Conservation (phyloP, 192 early-diverging fungal species). For the Entrophospora sp. region DNA sequence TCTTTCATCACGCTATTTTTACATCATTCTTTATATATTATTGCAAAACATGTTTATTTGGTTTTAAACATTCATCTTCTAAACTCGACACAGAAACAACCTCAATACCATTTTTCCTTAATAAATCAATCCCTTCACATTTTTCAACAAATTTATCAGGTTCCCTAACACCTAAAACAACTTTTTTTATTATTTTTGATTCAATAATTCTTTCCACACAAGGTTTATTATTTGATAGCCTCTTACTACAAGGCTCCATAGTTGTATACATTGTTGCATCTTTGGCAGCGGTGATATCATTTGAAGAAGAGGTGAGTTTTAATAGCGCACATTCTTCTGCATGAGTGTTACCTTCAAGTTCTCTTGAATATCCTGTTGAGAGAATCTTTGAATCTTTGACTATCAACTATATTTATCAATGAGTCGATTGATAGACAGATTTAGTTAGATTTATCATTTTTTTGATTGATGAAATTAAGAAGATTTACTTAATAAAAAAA, state of each 20-base stretch:
- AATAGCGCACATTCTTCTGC: constrained; percentile 83
- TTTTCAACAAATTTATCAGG: constrained; percentile 79
- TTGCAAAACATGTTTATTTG: no score
- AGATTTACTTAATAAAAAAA: no score
- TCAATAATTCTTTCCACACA: constrained; percentile 73
- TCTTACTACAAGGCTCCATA: constrained; percentile 90
- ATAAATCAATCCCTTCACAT: constrained; percentile 61
- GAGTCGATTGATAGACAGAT: no score
- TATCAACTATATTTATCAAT: constrained; percentile 17
- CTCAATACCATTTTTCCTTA: constrained; percentile 62
- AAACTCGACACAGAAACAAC: constrained; percentile 65
- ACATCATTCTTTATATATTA: no score
- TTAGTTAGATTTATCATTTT: no score
- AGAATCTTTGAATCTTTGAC: constrained; percentile 48
- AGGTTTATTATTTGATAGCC: constrained; percentile 60
- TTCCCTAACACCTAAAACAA: constrained; percentile 84
- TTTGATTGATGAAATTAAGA: no score
- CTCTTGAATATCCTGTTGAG: constrained; percentile 81
- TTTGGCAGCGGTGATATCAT: constrained; percentile 9
- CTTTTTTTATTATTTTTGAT: constrained; percentile 51
- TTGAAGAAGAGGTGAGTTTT: constrained; percentile 46
- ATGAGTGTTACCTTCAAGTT: constrained; percentile 94
- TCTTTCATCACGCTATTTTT: no score
- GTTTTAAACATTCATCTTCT: constrained; percentile 62
- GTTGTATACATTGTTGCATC: constrained; percentile 83